Evolutionary conservation across 2,329 filamentous ascomycete genomes (phyloP), one percentile per base, ranked within the genome.

Genomic region (Reticulascus tulasneorum): DNA sequence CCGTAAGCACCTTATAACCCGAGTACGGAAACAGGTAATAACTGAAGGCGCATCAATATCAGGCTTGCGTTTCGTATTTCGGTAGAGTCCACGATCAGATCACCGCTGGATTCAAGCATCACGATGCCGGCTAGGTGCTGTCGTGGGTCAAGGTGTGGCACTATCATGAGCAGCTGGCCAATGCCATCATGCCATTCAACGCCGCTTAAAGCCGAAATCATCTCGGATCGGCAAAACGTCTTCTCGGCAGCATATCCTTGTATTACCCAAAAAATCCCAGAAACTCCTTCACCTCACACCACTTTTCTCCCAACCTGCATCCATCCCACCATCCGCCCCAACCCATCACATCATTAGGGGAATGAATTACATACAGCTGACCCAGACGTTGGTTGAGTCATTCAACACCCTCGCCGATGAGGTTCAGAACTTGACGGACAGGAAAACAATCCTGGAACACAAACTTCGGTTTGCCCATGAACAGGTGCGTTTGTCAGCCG

Each of bases 381-480:
- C 72, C 11, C 71, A 75, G 62, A 77, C 71, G 48, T 63, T 83
- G 56, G 68, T 77, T 47, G 74, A 79, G 63, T 79, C 77, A 47
- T 82, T 83, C 63, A 75, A 73, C 58, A 67, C 77, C 37, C 67
- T 83, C 37, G 78, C 79, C 48, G 73, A 81, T 60, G 73, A 83
- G 61, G 77, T 82, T 26, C 78, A 83, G 60, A 68, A 66, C 37
- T 56, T 83, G 54, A 73, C 73, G 47, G 78, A 82, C 55, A 71
- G 74, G 47, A 81, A 82, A 53, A 79, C 74, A 19, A 73, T 82
- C 36, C 63, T 83, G 40, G 77, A 82, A 62, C 76, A 82, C 59
- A 83, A 83, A 60, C 65, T 82, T 47, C 71, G 75, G 35, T 82
- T 77, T 61, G 78, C 78, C 21, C 77, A 81, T 48, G 77, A 82